Evolutionary conservation across 352 stramenopile genomes (phyloP).

Genomic region (Phytophthora chlamydospora): DNA sequence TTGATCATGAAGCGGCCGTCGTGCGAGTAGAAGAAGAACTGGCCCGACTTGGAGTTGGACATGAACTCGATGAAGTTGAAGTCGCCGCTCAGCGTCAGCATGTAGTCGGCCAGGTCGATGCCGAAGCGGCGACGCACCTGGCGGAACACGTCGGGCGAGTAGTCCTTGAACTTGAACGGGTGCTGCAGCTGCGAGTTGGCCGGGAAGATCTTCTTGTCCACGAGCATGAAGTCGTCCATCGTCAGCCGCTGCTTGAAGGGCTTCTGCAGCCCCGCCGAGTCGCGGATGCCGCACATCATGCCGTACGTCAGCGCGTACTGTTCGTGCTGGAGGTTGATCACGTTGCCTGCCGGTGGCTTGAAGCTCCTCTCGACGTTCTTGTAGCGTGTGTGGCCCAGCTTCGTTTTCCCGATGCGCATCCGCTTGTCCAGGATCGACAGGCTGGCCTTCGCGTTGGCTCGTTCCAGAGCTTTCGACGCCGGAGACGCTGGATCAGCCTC

Average conservation of each 20-base stretch:
- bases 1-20: conserved; percentile 99
- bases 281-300: conserved; percentile 98
- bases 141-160: conserved; percentile 88
- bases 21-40: conserved; percentile 99
- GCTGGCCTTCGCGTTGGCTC: conserved; percentile 53
- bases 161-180: conserved; percentile 94
- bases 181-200: conserved; percentile 79
- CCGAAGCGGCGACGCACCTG: conserved; percentile 78
- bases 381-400: conserved; percentile 58
- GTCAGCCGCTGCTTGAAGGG: conserved; percentile 82
- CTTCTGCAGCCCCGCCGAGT: conserved; percentile 90
- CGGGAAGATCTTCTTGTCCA: conserved; percentile 81
- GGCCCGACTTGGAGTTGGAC: conserved; percentile 98
- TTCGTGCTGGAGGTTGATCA: conserved; percentile 91
- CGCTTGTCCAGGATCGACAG: conserved; percentile 61
- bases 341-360: conserved; percentile 72
- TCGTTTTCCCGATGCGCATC: conserved; percentile 60
- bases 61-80: conserved; percentile 99
- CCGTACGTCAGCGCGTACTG: conserved; percentile 98
- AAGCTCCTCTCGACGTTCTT: conserved; percentile 59
- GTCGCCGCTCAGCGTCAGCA: conserved; percentile 92
- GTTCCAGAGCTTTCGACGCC: conserved; percentile 45
- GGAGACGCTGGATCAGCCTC: conserved; percentile 46
- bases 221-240: conserved; percentile 92
- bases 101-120: conserved; percentile 88